Percentiles rank a stretch among this genome's conserved stretches.
phyloP scores from a whole-genome alignment of 2,329 filamentous ascomycete genomes.

The Calonectria pseudoreteaudii region DNA sequence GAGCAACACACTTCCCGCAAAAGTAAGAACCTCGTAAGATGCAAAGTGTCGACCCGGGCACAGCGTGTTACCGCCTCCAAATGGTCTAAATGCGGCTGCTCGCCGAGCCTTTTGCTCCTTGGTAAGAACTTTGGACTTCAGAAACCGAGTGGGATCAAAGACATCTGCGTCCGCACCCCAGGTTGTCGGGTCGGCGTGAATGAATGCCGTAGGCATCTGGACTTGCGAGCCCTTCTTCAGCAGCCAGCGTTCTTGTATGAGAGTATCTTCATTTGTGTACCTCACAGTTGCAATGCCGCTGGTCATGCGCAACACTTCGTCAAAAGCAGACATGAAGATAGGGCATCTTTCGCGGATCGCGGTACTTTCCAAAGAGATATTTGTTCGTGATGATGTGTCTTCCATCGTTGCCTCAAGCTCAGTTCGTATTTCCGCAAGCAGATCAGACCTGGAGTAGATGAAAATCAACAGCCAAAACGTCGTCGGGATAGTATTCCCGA shows the following conservation, averaged over 20 bases:
- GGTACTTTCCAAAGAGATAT: not conserved
- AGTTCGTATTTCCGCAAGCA: slow-evolving; percentile 13
- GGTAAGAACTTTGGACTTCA: slow-evolving; percentile 21
- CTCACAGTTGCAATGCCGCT: slow-evolving; percentile 36
- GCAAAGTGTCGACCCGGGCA: slow-evolving; percentile 35
- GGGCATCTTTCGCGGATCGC: slow-evolving; percentile 29
- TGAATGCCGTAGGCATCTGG: slow-evolving; percentile 37
- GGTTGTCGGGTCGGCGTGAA: slow-evolving; percentile 30
- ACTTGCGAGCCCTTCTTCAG: slow-evolving; percentile 37
- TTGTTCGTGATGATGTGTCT: not conserved
- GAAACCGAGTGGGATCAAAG: slow-evolving; percentile 34
- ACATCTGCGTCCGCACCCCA: slow-evolving; percentile 31
- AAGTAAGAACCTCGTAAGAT: slow-evolving; percentile 32
- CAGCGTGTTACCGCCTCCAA: slow-evolving; percentile 33
- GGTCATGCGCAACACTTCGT: slow-evolving; percentile 33
- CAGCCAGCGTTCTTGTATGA: slow-evolving; percentile 26
- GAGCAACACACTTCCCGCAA: slow-evolving; percentile 26
- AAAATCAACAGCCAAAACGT: slow-evolving; percentile 31
- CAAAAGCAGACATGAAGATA: slow-evolving; percentile 32
- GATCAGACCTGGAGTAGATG: slow-evolving; percentile 24
- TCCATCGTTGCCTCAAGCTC: slow-evolving; percentile 27
- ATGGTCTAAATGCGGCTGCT: slow-evolving; percentile 31
- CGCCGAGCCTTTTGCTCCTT: slow-evolving; percentile 30
- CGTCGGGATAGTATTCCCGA: slow-evolving; percentile 35
- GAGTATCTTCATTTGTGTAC: slow-evolving; percentile 35